phyloP scores from a whole-genome alignment of 164 flowering plant genomes.

The Aristolochia fimbriata region DNA sequence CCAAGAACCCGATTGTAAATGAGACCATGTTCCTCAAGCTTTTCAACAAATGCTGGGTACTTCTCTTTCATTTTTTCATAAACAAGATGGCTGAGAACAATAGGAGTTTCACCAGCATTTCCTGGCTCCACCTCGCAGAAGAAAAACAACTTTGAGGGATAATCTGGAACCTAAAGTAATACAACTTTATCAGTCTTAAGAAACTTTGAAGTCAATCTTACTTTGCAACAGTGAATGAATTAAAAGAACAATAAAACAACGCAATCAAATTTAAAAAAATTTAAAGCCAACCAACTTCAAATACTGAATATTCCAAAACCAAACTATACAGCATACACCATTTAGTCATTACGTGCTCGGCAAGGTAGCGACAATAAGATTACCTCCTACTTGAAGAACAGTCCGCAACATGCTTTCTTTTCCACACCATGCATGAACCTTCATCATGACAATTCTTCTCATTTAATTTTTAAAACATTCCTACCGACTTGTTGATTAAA shows the following conservation, averaged over 20 bases:
- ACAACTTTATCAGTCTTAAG: background rate
- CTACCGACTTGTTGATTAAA: too few species aligned
- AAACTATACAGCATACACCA: background rate
- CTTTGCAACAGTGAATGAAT: too few species aligned
- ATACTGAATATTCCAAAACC: background rate
- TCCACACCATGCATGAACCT: too few species aligned
- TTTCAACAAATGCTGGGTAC: slow-evolving; percentile 67
- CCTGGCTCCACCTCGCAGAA: slow-evolving; percentile 82
- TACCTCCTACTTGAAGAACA: too few species aligned
- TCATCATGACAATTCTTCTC: too few species aligned
- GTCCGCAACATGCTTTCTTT: too few species aligned
- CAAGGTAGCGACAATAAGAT: too few species aligned
- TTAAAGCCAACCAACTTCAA: background rate
- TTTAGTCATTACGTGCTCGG: background rate
- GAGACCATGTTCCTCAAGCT: slow-evolving; percentile 63
- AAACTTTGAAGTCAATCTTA: too few species aligned
- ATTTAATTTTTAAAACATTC: too few species aligned
- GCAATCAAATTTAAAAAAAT: too few species aligned
- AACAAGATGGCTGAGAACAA: slow-evolving; percentile 83
- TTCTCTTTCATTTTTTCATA: slow-evolving; percentile 68
- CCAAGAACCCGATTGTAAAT: slow-evolving; percentile 59
- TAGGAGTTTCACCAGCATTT: slow-evolving; percentile 86
- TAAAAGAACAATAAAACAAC: too few species aligned
- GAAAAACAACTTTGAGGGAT: slow-evolving; percentile 81
- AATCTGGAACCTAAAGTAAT: slow-evolving; percentile 62